A percentile compares a stretch with the other conserved stretches of the same genome.
Evolutionary conservation across 2,329 filamentous ascomycete species (phyloP).

Genomic region (Bipolaris gigantea): DNA sequence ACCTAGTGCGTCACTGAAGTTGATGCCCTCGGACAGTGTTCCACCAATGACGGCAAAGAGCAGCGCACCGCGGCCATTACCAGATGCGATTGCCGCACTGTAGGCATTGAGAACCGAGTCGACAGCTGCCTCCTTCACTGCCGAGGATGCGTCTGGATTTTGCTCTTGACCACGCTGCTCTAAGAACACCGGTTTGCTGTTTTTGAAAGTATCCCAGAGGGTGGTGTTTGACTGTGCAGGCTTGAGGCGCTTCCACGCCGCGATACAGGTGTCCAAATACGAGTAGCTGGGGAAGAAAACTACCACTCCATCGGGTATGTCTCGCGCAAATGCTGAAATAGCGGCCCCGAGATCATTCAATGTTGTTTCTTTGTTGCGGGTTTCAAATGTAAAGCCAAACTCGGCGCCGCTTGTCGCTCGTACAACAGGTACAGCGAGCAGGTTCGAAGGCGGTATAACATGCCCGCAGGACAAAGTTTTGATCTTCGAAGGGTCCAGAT

Average conservation of each 20-base stretch:
- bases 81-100: constrained; percentile 61
- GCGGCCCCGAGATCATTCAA: constrained; percentile 74
- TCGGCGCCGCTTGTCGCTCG: constrained; percentile 52
- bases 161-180: constrained; percentile 38
- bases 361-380: constrained; percentile 68
- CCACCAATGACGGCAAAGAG: constrained; percentile 91
- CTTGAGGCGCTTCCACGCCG: constrained; percentile 46
- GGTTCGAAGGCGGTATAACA: constrained; percentile 80
- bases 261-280: constrained; percentile 74
- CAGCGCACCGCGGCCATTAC: constrained; percentile 66
- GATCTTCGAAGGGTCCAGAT: constrained; percentile 64
- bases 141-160: constrained; percentile 60
- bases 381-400: constrained; percentile 88
- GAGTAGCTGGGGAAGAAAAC: constrained; percentile 96
- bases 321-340: constrained; percentile 69
- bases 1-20: constrained; percentile 89
- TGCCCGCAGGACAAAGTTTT: constrained; percentile 90
- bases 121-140: constrained; percentile 52
- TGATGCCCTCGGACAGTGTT: constrained; percentile 96
- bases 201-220: constrained; percentile 60
- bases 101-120: constrained; percentile 78
- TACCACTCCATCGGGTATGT: constrained; percentile 86
- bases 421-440: constrained; percentile 74
- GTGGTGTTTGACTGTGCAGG: constrained; percentile 4
- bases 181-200: constrained; percentile 58